Base-by-base conservation (phyloP, 495 filamentous ascomycete genomes). In the Filosporella fistucella region DNA sequence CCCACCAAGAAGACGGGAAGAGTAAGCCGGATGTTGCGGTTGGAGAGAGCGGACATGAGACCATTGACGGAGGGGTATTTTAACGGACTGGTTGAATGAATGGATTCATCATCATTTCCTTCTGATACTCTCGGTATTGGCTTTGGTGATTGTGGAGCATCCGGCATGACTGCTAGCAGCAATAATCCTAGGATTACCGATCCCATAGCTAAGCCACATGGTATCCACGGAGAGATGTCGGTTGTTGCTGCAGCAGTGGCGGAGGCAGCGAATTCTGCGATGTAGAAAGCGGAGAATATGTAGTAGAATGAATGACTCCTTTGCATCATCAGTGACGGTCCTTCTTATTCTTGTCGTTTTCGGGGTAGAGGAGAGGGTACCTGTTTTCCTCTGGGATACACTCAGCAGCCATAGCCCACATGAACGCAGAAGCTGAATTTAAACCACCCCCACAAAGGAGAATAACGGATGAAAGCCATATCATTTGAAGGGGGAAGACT, bases 251-350 rank as follows among this genome's bases (percentile, higher is more conserved):
- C 41, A 1, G 56, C 56, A 8, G 47, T 18, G 29, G 45, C 53
- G 2, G 56, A 59, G 21, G 45, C 45, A 3, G 51, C 28, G 13
- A 59, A 45, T 39, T 59, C 56, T 0, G 56, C 56, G 21, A 49
- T 33, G 36, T 59, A 59, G 35, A 59, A 59, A 28, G 56, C 56
- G 16, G 56, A 59, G 28, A 59, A 59, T 25, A 59, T 59, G 25
- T 56, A 53, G 30, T 59, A 59, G 25, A 56, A 59, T 8, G 42
- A 40, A 22, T 59, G 49, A 26, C 56, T 59, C 42, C 56, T 55
- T 16, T 0, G 10, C 9, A 11, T 29, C 2, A 11, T 51, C 10
- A 53, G 30, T 20, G 17, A 16, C 4, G 8, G 25, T n/a, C n/a
- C n/a, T n/a, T n/a, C n/a, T 10, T 23, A 37, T 2, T 43, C 2